phyloP scores from a whole-genome alignment of 1,284 basidiomycete species.

The Abortiporus biennis region DNA sequence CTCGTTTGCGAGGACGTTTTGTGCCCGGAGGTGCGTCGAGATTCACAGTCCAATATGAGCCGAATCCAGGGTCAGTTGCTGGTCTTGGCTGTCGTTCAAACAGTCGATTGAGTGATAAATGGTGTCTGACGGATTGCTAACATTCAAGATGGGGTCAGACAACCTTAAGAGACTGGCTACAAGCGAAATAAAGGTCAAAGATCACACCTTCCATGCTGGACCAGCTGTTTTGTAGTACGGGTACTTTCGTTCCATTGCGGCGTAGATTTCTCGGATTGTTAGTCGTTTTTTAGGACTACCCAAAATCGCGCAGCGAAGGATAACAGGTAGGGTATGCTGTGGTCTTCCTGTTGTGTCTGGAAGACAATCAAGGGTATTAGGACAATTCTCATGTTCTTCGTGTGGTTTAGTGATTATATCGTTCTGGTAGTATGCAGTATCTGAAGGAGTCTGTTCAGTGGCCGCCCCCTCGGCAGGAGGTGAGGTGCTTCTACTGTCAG shows the following conservation, averaged over 20 bases:
- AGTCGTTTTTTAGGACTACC: slow-evolving; percentile 68
- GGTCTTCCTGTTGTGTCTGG: slow-evolving; percentile 71
- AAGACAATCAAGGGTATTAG: slow-evolving; percentile 67
- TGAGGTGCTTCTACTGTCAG: slow-evolving; percentile 13
- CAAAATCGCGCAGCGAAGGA: slow-evolving; percentile 73
- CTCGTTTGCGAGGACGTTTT: slow-evolving; percentile 74
- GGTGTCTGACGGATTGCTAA: slow-evolving; percentile 82
- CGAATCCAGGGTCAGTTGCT: slow-evolving; percentile 75
- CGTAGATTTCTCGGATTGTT: slow-evolving; percentile 77
- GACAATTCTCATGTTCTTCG: slow-evolving; percentile 62
- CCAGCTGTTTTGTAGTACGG: slow-evolving; percentile 72
- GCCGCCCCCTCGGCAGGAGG: slow-evolving; percentile 15
- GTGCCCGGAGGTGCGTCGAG: slow-evolving; percentile 73
- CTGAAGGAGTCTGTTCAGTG: slow-evolving; percentile 6
- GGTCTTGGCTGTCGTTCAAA: slow-evolving; percentile 76
- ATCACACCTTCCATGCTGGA: slow-evolving; percentile 70
- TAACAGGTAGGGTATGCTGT: slow-evolving; percentile 76
- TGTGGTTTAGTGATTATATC: slow-evolving; percentile 21
- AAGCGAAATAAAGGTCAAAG: slow-evolving; percentile 11
- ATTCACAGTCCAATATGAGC: slow-evolving; percentile 82
- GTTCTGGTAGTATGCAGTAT: slow-evolving; percentile 18
- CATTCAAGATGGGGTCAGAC: slow-evolving; percentile 9
- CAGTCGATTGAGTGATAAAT: slow-evolving; percentile 70
- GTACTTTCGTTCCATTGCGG: slow-evolving; percentile 78
- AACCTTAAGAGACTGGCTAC: slow-evolving; percentile 6